These are phyloP conservation scores for Fusarium albidum DNA, from an alignment of 2,329 filamentous ascomycete species.

Conservation along the genomic window DNA sequence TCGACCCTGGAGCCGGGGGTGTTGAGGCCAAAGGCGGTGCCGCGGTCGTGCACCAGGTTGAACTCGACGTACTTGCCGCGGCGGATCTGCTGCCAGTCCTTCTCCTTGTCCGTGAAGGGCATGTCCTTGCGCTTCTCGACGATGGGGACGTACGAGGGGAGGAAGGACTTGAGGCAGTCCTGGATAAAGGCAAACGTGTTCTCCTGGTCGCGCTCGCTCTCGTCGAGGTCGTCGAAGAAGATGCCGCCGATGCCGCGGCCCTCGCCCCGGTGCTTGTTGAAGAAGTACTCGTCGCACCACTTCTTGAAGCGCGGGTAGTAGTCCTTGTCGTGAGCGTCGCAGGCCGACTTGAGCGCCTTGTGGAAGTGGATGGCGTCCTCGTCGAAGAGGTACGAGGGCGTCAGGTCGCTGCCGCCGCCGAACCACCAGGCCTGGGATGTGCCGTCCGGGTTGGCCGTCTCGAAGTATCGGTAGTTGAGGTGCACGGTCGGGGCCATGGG, in stretches of 20 bases:
- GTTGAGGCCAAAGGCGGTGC: constrained; percentile 92
- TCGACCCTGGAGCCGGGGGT: constrained; percentile 92
- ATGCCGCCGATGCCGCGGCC: constrained; percentile 91
- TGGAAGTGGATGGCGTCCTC: constrained; percentile 98
- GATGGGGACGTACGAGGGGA: constrained; percentile 91
- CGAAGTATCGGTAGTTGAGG: constrained; percentile 98
- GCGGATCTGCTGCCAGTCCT: constrained; percentile 95
- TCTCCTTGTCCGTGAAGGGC: constrained; percentile 85
- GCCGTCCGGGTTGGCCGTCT: constrained; percentile 87
- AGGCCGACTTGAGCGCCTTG: constrained; percentile 88
- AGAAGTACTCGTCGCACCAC: constrained; percentile 99
- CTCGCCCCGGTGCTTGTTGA: constrained; percentile 89
- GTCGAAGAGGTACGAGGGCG: constrained; percentile 92
- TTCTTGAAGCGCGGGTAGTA: constrained; percentile 97
- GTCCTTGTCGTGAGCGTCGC: constrained; percentile 88
- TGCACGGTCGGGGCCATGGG: constrained; percentile 98
- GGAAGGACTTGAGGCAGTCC: constrained; percentile 84
- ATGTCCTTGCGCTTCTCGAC: constrained; percentile 89
- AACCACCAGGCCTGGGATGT: constrained; percentile 96
- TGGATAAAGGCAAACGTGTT: constrained; percentile 90
- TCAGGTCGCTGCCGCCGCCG: constrained; percentile 92
- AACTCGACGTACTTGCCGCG: constrained; percentile 98
- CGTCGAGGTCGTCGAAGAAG: constrained; percentile 98
- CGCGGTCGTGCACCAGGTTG: constrained; percentile 95
- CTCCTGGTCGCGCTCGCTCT: constrained; percentile 84